A percentile compares a stretch with the other conserved stretches of the same genome.
Evolutionary conservation across 768 basidiomycete genomes (phyloP).

Genomic region (Suillus tomentosus): DNA sequence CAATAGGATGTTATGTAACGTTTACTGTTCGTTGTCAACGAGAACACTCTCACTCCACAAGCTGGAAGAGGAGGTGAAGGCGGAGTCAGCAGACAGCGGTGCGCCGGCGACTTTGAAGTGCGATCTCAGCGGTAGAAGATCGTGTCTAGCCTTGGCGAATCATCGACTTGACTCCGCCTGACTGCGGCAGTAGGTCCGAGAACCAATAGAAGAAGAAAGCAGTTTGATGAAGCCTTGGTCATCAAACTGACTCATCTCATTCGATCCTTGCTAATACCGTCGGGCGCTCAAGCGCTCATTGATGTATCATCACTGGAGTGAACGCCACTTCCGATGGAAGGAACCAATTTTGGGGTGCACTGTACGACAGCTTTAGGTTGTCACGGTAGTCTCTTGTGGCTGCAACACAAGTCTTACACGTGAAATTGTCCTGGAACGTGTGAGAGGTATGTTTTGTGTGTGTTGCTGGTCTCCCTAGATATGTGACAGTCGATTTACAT

Average conservation of each 20-base stretch:
- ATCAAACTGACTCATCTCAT: neutral
- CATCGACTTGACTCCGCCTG: neutral
- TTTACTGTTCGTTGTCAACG: neutral
- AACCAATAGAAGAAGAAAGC: neutral
- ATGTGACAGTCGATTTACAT: neutral
- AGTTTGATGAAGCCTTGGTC: neutral
- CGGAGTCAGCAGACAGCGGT: neutral
- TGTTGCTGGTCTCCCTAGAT: neutral
- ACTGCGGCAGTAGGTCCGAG: neutral
- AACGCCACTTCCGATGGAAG: slow-evolving; percentile 5
- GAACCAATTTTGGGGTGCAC: neutral
- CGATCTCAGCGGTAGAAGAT: slow-evolving; percentile 12
- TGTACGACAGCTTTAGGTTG: neutral
- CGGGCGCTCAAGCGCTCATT: neutral
- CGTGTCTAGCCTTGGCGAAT: neutral
- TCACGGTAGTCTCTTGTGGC: neutral
- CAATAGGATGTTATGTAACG: slow-evolving; percentile 1
- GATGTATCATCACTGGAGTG: neutral
- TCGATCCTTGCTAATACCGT: neutral
- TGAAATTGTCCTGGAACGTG: neutral
- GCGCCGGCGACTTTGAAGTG: neutral
- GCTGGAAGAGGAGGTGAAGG: neutral
- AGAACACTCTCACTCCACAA: slow-evolving; percentile 7
- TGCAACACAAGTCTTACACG: neutral
- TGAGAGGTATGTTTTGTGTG: neutral